Base-by-base conservation (phyloP, 1,284 basidiomycete species). In the Leccinum angustisporum region DNA sequence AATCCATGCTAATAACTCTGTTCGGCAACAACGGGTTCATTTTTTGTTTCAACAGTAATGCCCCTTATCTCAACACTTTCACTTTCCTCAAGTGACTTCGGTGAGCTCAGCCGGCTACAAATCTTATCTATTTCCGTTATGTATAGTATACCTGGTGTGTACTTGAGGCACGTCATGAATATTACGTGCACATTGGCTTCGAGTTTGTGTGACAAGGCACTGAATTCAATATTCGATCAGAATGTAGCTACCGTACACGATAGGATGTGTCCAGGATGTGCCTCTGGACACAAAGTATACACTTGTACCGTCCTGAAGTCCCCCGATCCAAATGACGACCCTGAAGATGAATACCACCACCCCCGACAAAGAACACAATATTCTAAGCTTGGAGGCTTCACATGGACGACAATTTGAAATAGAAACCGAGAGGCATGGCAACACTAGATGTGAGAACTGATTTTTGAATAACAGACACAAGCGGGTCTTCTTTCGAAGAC, bases 331-430 rank as follows among this genome's bases (percentile, higher is more conserved):
- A 56, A 60, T 34, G 40, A 54, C 31, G 18, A 67, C 53, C 54
- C n/a, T 56, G 60, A 58, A 33, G 53, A 54, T 40, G 36, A 56
- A 51, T 33, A 60, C 40, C 30, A 48, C 59, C 27, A 11, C 10
- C 66, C 51, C 66, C 51, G 51, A 46, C 25, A 59, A 51, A 57
- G 33, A 56, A 46, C 18, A 52, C n/a, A 13, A 33, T 56, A 48
- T 57, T 33, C 13, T 25, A 50, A 27, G 63, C 53, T 56, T n/a
- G 55, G 13, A 61, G 30, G 58, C 51, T 50, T 55, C 56, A 56
- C 36, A 61, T 64, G 56, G 48, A 46, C 14, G 60, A 54, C 53
- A 52, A 60, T 40, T 52, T 57, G 43, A 59, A 62, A 53, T n/a
- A 36, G 48, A 14, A 53, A 56, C 52, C 31, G 18, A 54, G 50